A percentile compares a stretch with the other conserved stretches of the same genome.
phyloP scores from a whole-genome alignment of 1,284 basidiomycete genomes.

The Cystobasidium slooffiae region DNA sequence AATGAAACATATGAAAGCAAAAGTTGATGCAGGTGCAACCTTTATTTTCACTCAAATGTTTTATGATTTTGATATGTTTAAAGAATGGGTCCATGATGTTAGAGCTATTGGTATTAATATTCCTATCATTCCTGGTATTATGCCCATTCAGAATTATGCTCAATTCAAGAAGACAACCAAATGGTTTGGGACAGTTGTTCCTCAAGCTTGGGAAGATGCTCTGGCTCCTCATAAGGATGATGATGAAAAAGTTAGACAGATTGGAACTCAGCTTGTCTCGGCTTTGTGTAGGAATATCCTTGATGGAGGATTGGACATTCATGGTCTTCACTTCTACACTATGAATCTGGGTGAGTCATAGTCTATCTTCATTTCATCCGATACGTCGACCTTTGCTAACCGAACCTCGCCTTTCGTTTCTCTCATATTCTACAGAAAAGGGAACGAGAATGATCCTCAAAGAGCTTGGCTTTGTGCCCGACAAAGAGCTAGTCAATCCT shows the following conservation, averaged over 20 bases:
- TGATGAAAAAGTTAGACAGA: conserved; percentile 55
- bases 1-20: conserved; percentile 77
- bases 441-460: conserved; percentile 54
- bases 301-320: conserved; percentile 47
- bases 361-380: background rate
- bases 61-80: conserved; percentile 85
- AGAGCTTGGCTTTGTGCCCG: conserved; percentile 51
- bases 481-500: conserved; percentile 54
- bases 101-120: conserved; percentile 78
- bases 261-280: conserved; percentile 52
- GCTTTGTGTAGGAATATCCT: conserved; percentile 49
- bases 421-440: conserved; percentile 28
- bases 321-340: conserved; percentile 48
- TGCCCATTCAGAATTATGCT: conserved; percentile 96
- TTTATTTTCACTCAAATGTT: conserved; percentile 98
- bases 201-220: conserved; percentile 68
- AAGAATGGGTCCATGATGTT: conserved; percentile 75
- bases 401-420: too few relatives aligned
- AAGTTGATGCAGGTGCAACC: conserved; percentile 92
- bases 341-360: conserved; percentile 57
- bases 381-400: background rate
- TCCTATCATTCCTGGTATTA: conserved; percentile 92
- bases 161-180: conserved; percentile 91
- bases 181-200: conserved; percentile 81
- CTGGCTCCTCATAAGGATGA: conserved; percentile 77